Percentiles rank a stretch among this genome's conserved stretches.
Conservation (phyloP, 257 asterid species). For the Gynochthodes officinalis region DNA sequence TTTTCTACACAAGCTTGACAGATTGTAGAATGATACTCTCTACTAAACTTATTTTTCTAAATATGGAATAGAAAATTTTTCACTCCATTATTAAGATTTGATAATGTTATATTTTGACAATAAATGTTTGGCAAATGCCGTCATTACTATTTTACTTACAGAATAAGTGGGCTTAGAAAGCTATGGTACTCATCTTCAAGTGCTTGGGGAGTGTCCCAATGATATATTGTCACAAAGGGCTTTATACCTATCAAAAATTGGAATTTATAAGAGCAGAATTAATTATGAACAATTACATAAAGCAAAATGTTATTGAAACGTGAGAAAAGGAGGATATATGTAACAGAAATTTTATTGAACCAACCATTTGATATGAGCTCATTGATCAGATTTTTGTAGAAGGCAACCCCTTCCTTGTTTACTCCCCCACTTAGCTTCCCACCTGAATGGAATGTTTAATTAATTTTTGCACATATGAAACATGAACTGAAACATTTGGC, state of each 20-base stretch:
- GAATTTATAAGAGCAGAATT: background rate
- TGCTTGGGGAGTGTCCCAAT: slow-evolving; percentile 16
- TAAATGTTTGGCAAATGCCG: too few species aligned
- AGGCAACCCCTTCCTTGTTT: slow-evolving; percentile 17
- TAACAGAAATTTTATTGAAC: background rate
- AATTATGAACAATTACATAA: background rate
- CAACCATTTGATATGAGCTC: slow-evolving; percentile 19
- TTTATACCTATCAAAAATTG: background rate
- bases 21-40: too few species aligned
- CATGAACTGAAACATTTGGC: too few species aligned
- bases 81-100: too few species aligned
- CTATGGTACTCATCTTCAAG: slow-evolving; percentile 14
- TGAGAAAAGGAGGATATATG: too few species aligned
- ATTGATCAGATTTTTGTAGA: slow-evolving; percentile 23
- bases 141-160: slow-evolving; percentile 10
- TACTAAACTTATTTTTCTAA: too few species aligned
- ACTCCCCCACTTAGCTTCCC: slow-evolving; percentile 24
- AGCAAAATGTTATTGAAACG: background rate
- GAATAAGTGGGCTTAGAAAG: slow-evolving; percentile 9
- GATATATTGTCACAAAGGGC: slow-evolving; percentile 18
- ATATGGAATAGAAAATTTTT: too few species aligned
- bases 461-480: background rate
- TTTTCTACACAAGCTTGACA: too few species aligned
- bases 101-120: too few species aligned
- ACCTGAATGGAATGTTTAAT: background rate